These are phyloP conservation scores for Ceratobasidium sp. DNA, from an alignment of 1,284 basidiomycete species.

Conservation along the genomic window DNA sequence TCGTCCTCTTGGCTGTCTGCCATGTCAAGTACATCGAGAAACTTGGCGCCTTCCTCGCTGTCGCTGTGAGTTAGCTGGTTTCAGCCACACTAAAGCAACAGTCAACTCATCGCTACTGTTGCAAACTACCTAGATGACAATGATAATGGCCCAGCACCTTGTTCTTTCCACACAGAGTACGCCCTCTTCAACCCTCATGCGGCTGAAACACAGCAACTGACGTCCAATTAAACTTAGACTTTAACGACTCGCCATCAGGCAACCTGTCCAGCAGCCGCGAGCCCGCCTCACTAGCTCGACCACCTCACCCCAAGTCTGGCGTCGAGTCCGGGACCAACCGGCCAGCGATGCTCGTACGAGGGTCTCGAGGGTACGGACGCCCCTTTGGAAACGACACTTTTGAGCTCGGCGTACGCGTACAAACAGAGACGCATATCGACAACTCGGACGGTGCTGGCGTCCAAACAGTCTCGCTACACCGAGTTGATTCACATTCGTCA, in stretches of 20 bases:
- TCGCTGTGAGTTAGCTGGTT: constrained; percentile 12
- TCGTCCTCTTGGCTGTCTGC: constrained; percentile 32
- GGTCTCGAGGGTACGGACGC: constrained; percentile 8
- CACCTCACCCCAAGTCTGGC: neutral
- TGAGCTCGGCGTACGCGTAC: constrained; percentile 38
- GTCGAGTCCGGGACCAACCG: constrained; percentile 11
- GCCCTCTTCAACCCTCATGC: neutral
- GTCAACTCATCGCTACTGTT: neutral
- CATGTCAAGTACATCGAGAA: constrained; percentile 42
- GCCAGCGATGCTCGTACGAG: neutral
- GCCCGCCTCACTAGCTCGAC: neutral
- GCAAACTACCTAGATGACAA: constrained; percentile 9
- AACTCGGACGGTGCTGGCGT: neutral
- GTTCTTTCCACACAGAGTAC: constrained; percentile 32
- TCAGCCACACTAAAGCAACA: neutral
- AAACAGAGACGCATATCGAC: constrained; percentile 40
- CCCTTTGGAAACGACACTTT: constrained; percentile 13
- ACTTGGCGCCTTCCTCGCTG: constrained; percentile 33
- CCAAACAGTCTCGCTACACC: constrained; percentile 9
- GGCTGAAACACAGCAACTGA: neutral
- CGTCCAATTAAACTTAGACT: constrained; percentile 9
- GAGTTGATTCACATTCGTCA: constrained; percentile 23
- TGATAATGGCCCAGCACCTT: constrained; percentile 40
- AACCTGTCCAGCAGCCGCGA: constrained; percentile 26
- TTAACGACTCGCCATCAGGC: constrained; percentile 8